Evolutionary conservation across 164 flowering plant genomes (phyloP), one percentile per base, ranked within the genome.

Genomic region (Vitis amurensis): DNA sequence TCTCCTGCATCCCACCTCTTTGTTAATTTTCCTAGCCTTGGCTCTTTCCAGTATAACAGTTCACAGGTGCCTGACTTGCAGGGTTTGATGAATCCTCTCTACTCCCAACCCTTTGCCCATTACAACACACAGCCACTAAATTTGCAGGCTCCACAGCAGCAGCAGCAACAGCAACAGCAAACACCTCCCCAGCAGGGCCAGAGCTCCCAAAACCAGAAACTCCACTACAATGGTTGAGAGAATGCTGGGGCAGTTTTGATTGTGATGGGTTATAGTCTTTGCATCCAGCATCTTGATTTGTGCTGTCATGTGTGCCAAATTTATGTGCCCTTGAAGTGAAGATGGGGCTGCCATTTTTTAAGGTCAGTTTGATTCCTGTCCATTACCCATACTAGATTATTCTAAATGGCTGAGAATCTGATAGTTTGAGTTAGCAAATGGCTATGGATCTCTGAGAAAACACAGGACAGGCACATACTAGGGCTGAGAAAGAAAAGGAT

Each of bases 31-130:
- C 14, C 14, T 13, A n/a, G 27, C 8, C 3, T 63, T 37, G 8
- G 7, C 50, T 3, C 30, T 16, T 19, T 49, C 10, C 17, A 62
- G 30, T 63, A 37, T n/a, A 31, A 60, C 31, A 23, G 47, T 31
- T 47, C 4, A 6, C 12, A 64, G 27, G 17, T 2, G 3, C 2
- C 55, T 19, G 19, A 12, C 53, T 60, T 80, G 68, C 92, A 96
- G 99, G 92, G 91, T 13, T 55, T 91, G 79, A 87, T 91, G 90
- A 91, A 89, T 80, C 97, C 98, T 63, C 86, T 96, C 14, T 93
- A 93, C 76, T 90, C 98, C 50, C 98, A 93, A 79, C 97, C 97
- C 11, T 96, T 88, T 76, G 75, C 89, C 17, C 96, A 93, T 73
- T 96, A 90, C 85, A 89, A 82, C 75, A 75, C 88, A 6, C 97